Conservation (phyloP, 352 stramenopile genomes). For the Pythium sp. region DNA sequence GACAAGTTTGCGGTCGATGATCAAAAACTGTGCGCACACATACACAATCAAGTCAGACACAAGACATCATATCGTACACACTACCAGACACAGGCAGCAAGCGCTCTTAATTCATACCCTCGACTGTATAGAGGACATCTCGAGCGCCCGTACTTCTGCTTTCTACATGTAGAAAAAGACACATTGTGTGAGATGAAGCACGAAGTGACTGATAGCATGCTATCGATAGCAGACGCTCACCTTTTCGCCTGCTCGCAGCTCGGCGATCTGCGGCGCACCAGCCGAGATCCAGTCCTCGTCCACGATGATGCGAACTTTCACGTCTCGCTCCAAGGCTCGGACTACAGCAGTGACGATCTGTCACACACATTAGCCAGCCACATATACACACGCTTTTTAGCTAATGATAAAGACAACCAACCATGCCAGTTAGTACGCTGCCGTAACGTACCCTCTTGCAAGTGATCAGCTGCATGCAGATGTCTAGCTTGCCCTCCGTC, state of each 20-base stretch:
- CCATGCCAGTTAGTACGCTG: too few species aligned
- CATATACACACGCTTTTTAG: background rate
- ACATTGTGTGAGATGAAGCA: background rate
- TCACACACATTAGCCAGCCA: background rate
- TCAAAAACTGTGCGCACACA: background rate
- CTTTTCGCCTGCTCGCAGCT: background rate
- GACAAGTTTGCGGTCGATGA: background rate
- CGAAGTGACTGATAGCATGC: background rate
- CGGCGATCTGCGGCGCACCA: background rate
- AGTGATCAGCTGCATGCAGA: background rate
- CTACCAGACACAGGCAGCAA: background rate
- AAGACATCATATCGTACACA: too few species aligned
- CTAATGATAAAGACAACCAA: background rate
- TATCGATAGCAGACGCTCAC: too few species aligned
- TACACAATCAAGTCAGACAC: background rate
- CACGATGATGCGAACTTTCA: background rate
- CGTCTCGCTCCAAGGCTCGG: background rate
- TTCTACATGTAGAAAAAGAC: background rate
- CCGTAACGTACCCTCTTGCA: background rate
- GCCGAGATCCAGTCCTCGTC: background rate
- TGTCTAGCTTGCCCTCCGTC: background rate
- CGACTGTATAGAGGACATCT: background rate
- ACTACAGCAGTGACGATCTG: background rate
- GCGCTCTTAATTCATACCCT: background rate
- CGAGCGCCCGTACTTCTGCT: background rate